Evolutionary conservation across 1,139 yeast genomes (phyloP), one percentile per base, ranked within the genome.

Genomic region (Taphrina pruni): DNA sequence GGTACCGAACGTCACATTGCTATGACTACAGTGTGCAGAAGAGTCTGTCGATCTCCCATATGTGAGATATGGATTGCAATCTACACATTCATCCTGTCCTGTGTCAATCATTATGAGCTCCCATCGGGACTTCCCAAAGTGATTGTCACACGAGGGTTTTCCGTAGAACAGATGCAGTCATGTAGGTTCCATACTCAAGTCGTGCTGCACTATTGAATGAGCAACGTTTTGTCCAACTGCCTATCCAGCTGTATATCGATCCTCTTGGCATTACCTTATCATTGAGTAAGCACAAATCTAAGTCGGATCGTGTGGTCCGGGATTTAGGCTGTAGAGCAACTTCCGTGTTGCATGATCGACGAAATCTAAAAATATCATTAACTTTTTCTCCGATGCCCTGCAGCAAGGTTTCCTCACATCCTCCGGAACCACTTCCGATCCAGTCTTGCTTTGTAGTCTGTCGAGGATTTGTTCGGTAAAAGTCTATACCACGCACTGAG

Each of bases 401-500:
- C 32, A 6, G 52, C 17, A 45, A 20, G 43, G 32, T 20, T 54
- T 32, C 9, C 62, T 32, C 43, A 58, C 62, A 32, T 7, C 54
- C 62, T 1, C 54, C 51, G 32, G 54, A 20, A 21, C 26, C 21
- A 11, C 17, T 35, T 26, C 62, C 62, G 20, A 58, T 45, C 62
- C 62, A 58, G 43, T 58, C 62, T 14, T 43, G 26, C 54, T 21
- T 58, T 7, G 6, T 1, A 3, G 54, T 26, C 21, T 45, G 39
- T 14, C 9, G 17, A 2, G n/a, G 8, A 45, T 32, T 58, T 52
- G 54, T 58, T 11, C 54, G 62, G 32, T 58, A 35, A 46, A 35
- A 64, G 48, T 64, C 67, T 14, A 64, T 14, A 20, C 67, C 60
- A 17, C 60, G 32, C 8, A 64, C 61, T n/a, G 52, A 20, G 9